A percentile compares a stretch with the other conserved stretches of the same genome.
Conservation (phyloP, 805 yeast genomes). For the Schwanniomyces sp. region DNA sequence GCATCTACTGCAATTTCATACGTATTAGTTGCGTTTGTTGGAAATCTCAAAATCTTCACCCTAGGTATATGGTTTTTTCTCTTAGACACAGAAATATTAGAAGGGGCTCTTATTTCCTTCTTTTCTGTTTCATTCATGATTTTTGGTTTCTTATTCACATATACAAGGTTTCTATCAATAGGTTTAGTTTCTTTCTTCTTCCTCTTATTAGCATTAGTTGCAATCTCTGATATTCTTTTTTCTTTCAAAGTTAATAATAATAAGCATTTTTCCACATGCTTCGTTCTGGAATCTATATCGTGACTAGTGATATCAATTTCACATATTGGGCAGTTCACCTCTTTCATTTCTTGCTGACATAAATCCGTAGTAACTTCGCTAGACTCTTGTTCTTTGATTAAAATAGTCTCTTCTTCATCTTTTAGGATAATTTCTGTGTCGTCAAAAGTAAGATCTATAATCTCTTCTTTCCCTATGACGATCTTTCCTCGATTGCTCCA, state of each 20-base stretch:
- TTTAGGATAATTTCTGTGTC: slow-evolving; percentile 1
- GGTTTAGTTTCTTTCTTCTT: slow-evolving; percentile 2
- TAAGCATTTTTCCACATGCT: slow-evolving; percentile 59
- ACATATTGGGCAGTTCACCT: slow-evolving; percentile 56
- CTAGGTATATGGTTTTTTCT: slow-evolving; percentile 47
- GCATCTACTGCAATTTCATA: slow-evolving; percentile 65
- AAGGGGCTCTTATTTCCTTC: slow-evolving; percentile 13
- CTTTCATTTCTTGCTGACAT: background rate
- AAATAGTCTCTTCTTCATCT: background rate
- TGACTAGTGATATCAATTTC: slow-evolving; percentile 33
- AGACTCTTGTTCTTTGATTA: background rate
- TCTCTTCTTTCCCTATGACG: background rate
- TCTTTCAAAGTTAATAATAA: slow-evolving; percentile 27
- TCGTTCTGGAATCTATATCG: slow-evolving; percentile 41
- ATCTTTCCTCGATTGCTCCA: slow-evolving; percentile 7
- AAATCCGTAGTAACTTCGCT: background rate
- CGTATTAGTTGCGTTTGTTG: slow-evolving; percentile 12
- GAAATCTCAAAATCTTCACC: slow-evolving; percentile 52
- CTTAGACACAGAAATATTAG: slow-evolving; percentile 1
- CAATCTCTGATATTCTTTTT: slow-evolving; percentile 31
- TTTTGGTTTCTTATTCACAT: slow-evolving; percentile 8
- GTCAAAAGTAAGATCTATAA: slow-evolving; percentile 15
- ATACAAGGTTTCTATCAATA: slow-evolving; percentile 12
- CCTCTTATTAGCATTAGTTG: slow-evolving; percentile 25
- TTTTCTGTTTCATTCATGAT: background rate